Base-by-base conservation (phyloP, 805 yeast genomes). In the Ogataea pini region DNA sequence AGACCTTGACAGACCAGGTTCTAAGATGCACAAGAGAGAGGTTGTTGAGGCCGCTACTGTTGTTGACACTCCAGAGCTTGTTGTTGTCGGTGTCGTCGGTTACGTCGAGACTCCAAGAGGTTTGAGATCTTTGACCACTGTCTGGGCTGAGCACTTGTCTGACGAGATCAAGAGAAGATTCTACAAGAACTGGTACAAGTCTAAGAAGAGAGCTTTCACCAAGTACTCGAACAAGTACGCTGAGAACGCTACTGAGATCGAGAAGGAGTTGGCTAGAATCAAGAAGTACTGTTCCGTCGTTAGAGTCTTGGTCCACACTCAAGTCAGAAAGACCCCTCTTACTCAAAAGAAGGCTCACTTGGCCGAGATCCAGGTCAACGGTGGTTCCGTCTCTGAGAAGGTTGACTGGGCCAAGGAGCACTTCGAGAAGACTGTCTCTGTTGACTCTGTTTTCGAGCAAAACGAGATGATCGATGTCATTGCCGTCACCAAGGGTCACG, bases 141-240 rank as follows among this genome's bases (percentile, higher is more conserved):
- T 94, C 75, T 94, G 99, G 99, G 99, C 99, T 72, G 98, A 94
- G 85, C 99, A 94, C 82, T 85, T 94, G 73, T 87, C 96, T 71
- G 99, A 94, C 75, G 99, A 94, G 80, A 84, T 94, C 78, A 92
- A 86, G 88, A 89, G 99, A 85, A 89, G 97, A 84, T 94, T 94
- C 96, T 94, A 94, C 97, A 94, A 91, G 89, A 94, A 92, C 96
- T 94, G 99, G 99, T 94, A 89, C 96, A 91, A 91, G 86, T 86
- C 97, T 67, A 94, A 94, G 92, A 94, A 94, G 96, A 91, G 91
- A 92, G 99, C 99, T 72, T 94, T 94, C 95, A 88, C 98, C 88
- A 91, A 92, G 82, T 94, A 94, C 89, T 86, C 98, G 76, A 86
- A 94, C 77, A 92, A 94, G 85, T 92, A 91, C 86, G 87, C 97